These are phyloP conservation scores for Tubosaeta sp. DNA, from an alignment of 768 basidiomycete species.

Conservation along the genomic window DNA sequence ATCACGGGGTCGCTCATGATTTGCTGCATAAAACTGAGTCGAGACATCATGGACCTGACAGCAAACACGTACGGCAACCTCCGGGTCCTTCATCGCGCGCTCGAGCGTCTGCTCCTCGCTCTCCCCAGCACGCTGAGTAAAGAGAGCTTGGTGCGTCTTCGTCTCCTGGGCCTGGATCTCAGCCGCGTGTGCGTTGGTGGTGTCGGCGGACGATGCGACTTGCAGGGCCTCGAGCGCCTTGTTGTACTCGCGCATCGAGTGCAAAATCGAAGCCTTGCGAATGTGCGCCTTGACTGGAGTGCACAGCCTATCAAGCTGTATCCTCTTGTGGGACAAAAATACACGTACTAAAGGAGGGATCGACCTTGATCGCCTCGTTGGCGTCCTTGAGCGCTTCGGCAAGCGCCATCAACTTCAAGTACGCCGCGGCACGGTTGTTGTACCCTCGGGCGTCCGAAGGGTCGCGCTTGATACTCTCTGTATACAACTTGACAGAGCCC, in stretches of 20 bases:
- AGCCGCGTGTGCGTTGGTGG: slow-evolving; percentile 71
- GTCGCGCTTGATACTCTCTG: slow-evolving; percentile 95
- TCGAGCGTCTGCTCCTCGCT: slow-evolving; percentile 89
- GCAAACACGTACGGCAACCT: slow-evolving; percentile 67
- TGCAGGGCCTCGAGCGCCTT: slow-evolving; percentile 84
- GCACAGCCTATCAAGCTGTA: background rate
- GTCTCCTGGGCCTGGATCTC: slow-evolving; percentile 81
- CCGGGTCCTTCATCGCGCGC: slow-evolving; percentile 96
- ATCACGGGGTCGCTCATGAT: slow-evolving; percentile 92
- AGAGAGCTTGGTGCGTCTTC: slow-evolving; percentile 79
- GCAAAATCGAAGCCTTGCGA: slow-evolving; percentile 82
- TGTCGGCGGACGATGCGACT: slow-evolving; percentile 71
- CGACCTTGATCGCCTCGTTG: slow-evolving; percentile 87
- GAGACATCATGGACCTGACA: background rate
- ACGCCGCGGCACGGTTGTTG: slow-evolving; percentile 97
- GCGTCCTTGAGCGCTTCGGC: slow-evolving; percentile 97
- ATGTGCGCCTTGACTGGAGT: slow-evolving; percentile 83
- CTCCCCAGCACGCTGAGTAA: slow-evolving; percentile 75
- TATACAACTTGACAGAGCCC: slow-evolving; percentile 85
- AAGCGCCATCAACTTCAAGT: slow-evolving; percentile 89
- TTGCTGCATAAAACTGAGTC: slow-evolving; percentile 36
- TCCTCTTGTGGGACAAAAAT: background rate
- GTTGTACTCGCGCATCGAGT: slow-evolving; percentile 87
- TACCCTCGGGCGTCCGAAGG: slow-evolving; percentile 88
- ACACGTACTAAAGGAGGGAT: slow-evolving; percentile 73